Evolutionary conservation across 495 filamentous ascomycete species (phyloP), one percentile per base, ranked within the genome.

Genomic region (Articulospora tetracladia): DNA sequence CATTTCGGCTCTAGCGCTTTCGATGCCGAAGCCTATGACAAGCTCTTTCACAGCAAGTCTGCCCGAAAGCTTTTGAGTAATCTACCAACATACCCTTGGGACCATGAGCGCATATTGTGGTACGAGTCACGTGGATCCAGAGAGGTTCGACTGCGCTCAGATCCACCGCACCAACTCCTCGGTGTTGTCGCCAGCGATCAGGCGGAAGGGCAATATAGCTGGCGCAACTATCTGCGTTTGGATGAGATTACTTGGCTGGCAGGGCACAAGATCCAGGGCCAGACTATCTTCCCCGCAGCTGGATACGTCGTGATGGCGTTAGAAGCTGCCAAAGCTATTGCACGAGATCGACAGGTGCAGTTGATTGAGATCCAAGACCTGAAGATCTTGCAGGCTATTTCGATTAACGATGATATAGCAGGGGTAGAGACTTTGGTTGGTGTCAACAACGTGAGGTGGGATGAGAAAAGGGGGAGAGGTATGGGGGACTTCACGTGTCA

Each of bases 241-340:
- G 68, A 73, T 8, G 82, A 86, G 52, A 61, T 76, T 0, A 79
- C 82, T 0, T 87, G 83, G 84, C 57, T 86, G 1, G 51, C 69
- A 12, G 79, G 83, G 39, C 83, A 86, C 68, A 73, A 69, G 58
- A 69, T 82, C 51, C 77, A 81, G 47, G 74, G 70, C 0, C 54
- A 76, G 52, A 76, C 70, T 1, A 70, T 90, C 1, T 85, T 85
- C 61, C 86, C 87, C 19, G 81, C 79, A 53, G 79, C 84, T 6
- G 82, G 76, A 0, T 88, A 82, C 59, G 62, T 84, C 24, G 70
- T 78, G 1, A 84, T 83, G 72, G 83, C 78, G 1, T 55, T 85
- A 0, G 86, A 90, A 59, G 62, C 51, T 1, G 28, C 52, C 1
- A 57, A 32, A 23, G 1, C 12, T 10, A 8, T 60, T 13, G 25